These are phyloP conservation scores for Globisporangium spiculum DNA, from an alignment of 352 stramenopile genomes.

Conservation along the genomic window DNA sequence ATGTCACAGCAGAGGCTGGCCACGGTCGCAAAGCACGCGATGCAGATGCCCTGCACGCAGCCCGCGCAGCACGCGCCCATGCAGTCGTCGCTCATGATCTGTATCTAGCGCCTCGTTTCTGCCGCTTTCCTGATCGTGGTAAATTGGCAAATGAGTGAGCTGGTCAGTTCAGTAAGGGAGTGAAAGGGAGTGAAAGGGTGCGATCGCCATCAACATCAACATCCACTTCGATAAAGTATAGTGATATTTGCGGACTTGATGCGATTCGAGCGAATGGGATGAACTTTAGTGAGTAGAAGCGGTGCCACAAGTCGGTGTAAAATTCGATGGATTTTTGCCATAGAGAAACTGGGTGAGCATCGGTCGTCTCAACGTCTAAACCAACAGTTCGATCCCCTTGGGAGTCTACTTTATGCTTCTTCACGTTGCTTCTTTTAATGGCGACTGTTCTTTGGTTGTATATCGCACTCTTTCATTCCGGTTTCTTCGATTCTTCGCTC, in stretches of 20 bases:
- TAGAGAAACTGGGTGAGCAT: too few species aligned
- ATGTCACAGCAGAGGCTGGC: slow-evolving; percentile 12
- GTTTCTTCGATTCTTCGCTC: neutral
- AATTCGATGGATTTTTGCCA: too few species aligned
- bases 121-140: neutral
- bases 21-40: slow-evolving; percentile 13
- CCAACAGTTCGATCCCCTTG: too few species aligned
- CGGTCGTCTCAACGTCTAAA: too few species aligned
- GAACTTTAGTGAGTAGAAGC: too few species aligned
- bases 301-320: too few species aligned
- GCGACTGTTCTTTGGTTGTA: neutral
- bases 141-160: neutral
- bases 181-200: neutral
- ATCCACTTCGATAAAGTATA: neutral
- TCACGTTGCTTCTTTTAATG: neutral
- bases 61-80: slow-evolving; percentile 7
- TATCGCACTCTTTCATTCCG: neutral
- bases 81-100: slow-evolving; percentile 7
- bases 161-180: too few species aligned
- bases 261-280: too few species aligned
- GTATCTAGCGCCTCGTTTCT: too few species aligned
- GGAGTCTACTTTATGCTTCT: neutral
- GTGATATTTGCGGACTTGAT: neutral
- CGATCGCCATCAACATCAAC: neutral
- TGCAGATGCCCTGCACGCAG: slow-evolving; percentile 14